Evolutionary conservation across 805 yeast species (phyloP).

Genomic region (Saccharomyces eubayanus): DNA sequence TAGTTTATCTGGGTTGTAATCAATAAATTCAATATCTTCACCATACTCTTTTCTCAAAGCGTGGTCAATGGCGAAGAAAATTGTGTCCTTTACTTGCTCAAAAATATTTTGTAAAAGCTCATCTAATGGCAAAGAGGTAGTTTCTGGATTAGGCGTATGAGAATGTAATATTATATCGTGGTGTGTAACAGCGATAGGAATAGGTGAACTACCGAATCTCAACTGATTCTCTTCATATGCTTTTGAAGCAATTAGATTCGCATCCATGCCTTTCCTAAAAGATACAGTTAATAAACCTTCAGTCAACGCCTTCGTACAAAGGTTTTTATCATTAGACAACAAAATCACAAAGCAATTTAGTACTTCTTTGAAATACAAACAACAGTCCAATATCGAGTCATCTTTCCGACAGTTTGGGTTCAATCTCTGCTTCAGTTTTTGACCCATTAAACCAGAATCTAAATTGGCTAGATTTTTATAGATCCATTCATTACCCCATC

Average conservation of each 20-base stretch:
- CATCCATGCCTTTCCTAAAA: conserved; percentile 38
- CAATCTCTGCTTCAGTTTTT: conserved; percentile 46
- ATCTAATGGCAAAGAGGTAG: not conserved
- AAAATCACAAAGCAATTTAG: conserved; percentile 44
- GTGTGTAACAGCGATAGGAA: not conserved
- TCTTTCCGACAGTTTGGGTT: conserved; percentile 48
- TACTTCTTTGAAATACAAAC: conserved; percentile 48
- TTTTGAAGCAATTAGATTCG: conserved; percentile 37
- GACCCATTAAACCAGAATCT: conserved; percentile 52
- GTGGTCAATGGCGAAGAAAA: conserved; percentile 40
- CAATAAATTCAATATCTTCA: conserved; percentile 43
- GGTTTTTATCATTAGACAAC: conserved; percentile 74
- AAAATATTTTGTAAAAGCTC: conserved; percentile 23
- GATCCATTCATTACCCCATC: conserved; percentile 76
- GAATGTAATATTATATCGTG: not conserved
- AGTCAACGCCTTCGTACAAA: conserved; percentile 68
- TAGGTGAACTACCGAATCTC: conserved; percentile 11
- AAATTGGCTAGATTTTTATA: conserved; percentile 47
- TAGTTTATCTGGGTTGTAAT: conserved; percentile 36
- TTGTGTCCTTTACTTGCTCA: conserved; percentile 36
- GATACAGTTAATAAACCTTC: conserved; percentile 58
- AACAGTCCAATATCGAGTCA: conserved; percentile 81
- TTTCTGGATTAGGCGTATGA: not conserved
- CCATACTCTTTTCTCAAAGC: conserved; percentile 51
- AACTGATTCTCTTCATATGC: conserved; percentile 33